Base-by-base conservation (phyloP, 2,329 filamentous ascomycete genomes). In the Aureobasidium vineae region DNA sequence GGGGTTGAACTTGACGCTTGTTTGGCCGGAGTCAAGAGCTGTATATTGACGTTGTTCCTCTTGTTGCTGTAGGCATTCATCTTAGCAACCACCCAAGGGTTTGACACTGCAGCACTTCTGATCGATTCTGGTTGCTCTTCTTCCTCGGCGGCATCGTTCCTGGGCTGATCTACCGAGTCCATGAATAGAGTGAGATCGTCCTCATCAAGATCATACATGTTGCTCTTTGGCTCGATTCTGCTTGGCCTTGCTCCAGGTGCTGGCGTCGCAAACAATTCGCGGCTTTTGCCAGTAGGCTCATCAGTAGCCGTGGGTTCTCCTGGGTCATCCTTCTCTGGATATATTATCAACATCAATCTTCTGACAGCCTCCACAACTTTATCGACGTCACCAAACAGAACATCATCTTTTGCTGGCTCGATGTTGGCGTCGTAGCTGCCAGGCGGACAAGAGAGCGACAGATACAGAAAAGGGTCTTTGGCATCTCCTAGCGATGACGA, bases 351-450 rank as follows among this genome's bases (percentile, higher is more conserved):
- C 53, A 87, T 80, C 0, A 87, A 71, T 36, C 74, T 74, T 23
- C 80, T 76, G 2, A 81, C 75, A 5, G 79, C 70, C 4, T 72
- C 72, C 5, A 86, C 41, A 3, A 88, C 71, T 0, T 72, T 23
- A 4, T 75, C 71, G 2, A 87, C 83, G 60, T 90, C 79, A 5
- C 79, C 79, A 72, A 93, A 92, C 0, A 91, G 72, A 1, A 93
- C 82, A 71, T 91, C 86, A 66, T 91, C 86, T 73, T 93, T 93
- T 3, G 85, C 80, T 3, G 89, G 85, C 68, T 91, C 86, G 6
- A 92, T 76, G 70, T 92, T 93, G 1, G 83, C 80, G 75, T 93
- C 90, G 71, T 93, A 93, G 67, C 81, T 87, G 33, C 82, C 82
- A 0, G 78, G 73, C 0, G 85, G 83, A 71, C 89, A 92, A 16